Conservation (phyloP, 192 early-diverging fungal species). For the Martensiomyces pterosporus region DNA sequence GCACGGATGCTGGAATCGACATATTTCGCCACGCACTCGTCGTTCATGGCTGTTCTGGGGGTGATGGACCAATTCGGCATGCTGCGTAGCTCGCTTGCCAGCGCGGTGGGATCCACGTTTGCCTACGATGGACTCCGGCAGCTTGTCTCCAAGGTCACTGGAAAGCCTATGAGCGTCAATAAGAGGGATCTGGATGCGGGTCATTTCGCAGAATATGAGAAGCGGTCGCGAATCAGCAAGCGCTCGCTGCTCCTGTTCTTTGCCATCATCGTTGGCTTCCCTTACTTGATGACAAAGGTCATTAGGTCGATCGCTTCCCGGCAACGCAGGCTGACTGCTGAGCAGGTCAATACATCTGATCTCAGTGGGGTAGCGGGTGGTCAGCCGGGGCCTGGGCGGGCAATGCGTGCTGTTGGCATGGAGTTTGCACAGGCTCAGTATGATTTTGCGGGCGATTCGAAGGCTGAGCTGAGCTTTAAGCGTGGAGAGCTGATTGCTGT, state of each 20-base stretch:
- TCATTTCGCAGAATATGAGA: slow-evolving; percentile 74
- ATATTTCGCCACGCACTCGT: slow-evolving; percentile 92
- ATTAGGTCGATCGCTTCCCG: slow-evolving; percentile 68
- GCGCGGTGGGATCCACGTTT: slow-evolving; percentile 76
- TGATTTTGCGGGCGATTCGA: slow-evolving; percentile 73
- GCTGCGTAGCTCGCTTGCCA: slow-evolving; percentile 77
- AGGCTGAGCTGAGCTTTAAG: slow-evolving; percentile 76
- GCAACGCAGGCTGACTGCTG: slow-evolving; percentile 37
- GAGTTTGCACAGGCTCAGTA: slow-evolving; percentile 89
- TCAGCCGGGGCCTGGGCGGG: slow-evolving; percentile 10
- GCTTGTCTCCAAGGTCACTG: slow-evolving; percentile 62
- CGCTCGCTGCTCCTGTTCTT: slow-evolving; percentile 81
- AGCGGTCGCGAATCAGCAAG: slow-evolving; percentile 57
- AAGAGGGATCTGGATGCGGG: slow-evolving; percentile 66
- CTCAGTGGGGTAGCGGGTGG: slow-evolving; percentile 26
- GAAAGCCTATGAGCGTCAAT: slow-evolving; percentile 65
- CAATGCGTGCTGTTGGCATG: slow-evolving; percentile 52
- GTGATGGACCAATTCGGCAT: slow-evolving; percentile 98
- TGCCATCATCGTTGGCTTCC: slow-evolving; percentile 80
- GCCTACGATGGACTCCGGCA: slow-evolving; percentile 66
- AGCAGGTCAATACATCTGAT: slow-evolving; percentile 27
- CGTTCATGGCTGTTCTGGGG: slow-evolving; percentile 93
- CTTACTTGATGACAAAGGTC: slow-evolving; percentile 87
- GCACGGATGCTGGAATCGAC: slow-evolving; percentile 98
- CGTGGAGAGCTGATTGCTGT: slow-evolving; percentile 90